Conservation (phyloP, 306 rosid species). For the Styphnolobium japonicum region DNA sequence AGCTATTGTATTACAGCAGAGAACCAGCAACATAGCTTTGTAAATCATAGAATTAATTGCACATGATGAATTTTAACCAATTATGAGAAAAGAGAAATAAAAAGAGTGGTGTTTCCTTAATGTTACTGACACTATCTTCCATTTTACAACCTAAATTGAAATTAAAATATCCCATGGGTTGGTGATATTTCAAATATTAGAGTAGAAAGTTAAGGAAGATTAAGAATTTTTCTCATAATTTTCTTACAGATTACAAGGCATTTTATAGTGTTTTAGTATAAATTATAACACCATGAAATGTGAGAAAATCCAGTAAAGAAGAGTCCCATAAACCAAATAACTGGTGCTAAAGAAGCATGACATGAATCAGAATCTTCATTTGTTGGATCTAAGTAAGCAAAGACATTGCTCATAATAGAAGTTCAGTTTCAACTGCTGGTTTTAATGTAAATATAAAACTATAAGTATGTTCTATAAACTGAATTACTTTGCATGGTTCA, state of each 20-base stretch:
- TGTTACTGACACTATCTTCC: background rate
- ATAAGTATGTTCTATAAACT: slow-evolving; percentile 4
- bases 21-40: background rate
- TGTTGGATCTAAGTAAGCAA: slow-evolving; percentile 14
- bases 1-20: too few relatives aligned
- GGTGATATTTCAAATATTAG: background rate
- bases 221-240: background rate
- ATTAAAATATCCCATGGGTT: background rate
- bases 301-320: background rate
- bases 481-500: slow-evolving; percentile 9
- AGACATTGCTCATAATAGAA: background rate
- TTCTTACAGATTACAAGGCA: background rate
- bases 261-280: background rate
- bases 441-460: background rate
- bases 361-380: background rate
- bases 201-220: background rate
- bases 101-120: background rate
- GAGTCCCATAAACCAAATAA: background rate
- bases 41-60: too few relatives aligned
- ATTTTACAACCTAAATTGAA: background rate
- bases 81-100: background rate
- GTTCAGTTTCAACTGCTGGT: background rate
- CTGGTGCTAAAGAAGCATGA: background rate
- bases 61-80: background rate
- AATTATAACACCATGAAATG: background rate